These are phyloP conservation scores for Chlamydomonas sp. DNA, from an alignment of 139 green algal genomes.

Conservation along the genomic window DNA sequence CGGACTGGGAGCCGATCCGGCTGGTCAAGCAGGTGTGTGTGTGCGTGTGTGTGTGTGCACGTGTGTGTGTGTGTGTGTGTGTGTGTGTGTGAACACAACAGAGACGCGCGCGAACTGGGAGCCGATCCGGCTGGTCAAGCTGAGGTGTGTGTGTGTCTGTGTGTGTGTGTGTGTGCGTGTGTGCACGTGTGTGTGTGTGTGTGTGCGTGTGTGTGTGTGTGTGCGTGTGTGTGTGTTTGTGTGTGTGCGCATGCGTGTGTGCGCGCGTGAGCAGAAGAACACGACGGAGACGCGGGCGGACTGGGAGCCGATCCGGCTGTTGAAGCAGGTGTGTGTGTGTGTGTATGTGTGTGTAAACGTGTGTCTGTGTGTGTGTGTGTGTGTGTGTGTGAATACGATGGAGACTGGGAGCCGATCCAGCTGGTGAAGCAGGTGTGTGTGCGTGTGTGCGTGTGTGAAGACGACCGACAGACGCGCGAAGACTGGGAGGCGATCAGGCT, in stretches of 20 bases:
- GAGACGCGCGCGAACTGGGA: conserved; percentile 69
- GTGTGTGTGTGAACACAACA: conserved; percentile 21
- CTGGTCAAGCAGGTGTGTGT: conserved; percentile 51
- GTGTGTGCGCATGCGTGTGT: neutral
- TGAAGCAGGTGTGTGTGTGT: conserved; percentile 43
- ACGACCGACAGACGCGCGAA: conserved; percentile 33
- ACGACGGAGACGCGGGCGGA: conserved; percentile 47
- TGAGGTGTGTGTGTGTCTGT: conserved; percentile 19
- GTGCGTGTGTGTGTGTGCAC: neutral
- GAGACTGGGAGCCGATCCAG: conserved; percentile 69
- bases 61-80: neutral
- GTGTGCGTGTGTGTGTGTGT: conserved; percentile 74
- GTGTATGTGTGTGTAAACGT: neutral
- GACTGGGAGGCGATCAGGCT: conserved; percentile 80
- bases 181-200: neutral
- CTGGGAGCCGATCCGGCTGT: conserved; percentile 74
- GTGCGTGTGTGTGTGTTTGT: conserved; percentile 42
- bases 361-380: neutral
- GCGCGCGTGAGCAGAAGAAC: conserved; percentile 49
- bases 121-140: conserved; percentile 63
- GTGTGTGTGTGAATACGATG: conserved; percentile 23
- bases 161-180: neutral
- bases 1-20: conserved; percentile 79
- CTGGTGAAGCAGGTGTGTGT: conserved; percentile 51
- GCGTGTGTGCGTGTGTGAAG: conserved; percentile 14